Base-by-base conservation (phyloP, 345 rosid genomes). In the Atalantia buxifolia region DNA sequence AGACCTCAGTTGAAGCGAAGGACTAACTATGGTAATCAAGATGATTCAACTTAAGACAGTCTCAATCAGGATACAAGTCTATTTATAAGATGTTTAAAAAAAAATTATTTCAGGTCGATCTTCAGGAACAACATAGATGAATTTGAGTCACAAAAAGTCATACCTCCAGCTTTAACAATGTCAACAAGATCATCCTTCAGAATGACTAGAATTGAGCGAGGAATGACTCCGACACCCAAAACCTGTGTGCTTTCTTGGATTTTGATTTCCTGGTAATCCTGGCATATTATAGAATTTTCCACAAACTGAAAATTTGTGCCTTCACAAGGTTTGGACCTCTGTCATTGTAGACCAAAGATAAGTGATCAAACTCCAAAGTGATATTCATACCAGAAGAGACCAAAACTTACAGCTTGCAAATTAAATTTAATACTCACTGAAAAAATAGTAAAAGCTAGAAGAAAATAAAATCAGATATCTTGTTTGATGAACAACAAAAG, bases 91-190 rank as follows among this genome's bases (percentile, higher is more conserved):
- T 45, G 18, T 45, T 42, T 7, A 8, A 8, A 30, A 35, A 18
- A 40, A 24, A 16, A 62, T 13, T 6, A 27, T 28, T 27, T 6
- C 21, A 36, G 75, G 30, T 18, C 35, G 59, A 66, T 33, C 56
- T 21, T 36, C 7, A 53, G 19, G 63, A 9, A 8, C 7, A 22
- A 53, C 57, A 53, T 53, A 45, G 50, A 22, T 30, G 66, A 40
- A 35, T 24, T 62, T 56, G 28, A 69, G 75, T 65, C 56, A 24
- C 45, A 56, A 24, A 78, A 85, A 68, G 63, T 40, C 38, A 69
- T 90, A 95, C 99, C 99, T 88, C 99, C 99, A 79, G 98, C 97
- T 88, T 92, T 93, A 79, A 94, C 92, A 69, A 85, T 85, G 88
- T 95, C 99, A 83, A 92, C 99, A 85, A 95, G 98, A 88, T 95